Conservation (phyloP, 108 stramenopile species). For the Aurantiochytrium sp. region DNA sequence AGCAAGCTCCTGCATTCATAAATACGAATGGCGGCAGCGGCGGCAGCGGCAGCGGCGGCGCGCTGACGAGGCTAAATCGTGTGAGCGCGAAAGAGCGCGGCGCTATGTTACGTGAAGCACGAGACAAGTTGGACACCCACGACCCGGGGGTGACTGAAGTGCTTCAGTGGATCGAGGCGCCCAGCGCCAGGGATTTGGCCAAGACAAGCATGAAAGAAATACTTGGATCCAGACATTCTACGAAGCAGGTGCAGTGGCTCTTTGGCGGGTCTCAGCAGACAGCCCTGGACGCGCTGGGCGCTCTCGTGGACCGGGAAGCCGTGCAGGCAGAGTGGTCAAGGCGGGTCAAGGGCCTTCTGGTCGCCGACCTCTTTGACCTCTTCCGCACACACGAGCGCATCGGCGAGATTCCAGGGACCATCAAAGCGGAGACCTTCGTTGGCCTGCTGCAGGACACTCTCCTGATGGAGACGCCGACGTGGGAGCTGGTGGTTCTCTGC, state of each 20-base stretch:
- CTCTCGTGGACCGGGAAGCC: background rate
- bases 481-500: background rate
- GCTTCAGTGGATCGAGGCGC: no score
- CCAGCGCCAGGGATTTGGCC: no score
- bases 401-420: background rate
- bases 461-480: background rate
- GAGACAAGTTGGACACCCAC: no score
- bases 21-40: no score
- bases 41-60: no score
- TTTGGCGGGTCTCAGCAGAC: background rate
- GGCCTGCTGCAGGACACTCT: background rate
- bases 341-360: background rate
- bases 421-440: background rate
- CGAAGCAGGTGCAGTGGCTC: background rate
- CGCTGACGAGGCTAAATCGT: background rate
- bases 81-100: no score
- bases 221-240: background rate
- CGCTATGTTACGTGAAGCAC: no score
- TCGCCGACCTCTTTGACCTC: constrained; percentile 6
- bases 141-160: no score
- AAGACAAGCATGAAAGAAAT: background rate
- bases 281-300: background rate
- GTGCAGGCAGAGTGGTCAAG: background rate
- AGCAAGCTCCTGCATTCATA: background rate
- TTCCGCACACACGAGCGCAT: background rate